phyloP scores from a whole-genome alignment of 805 yeast species.

The Metschnikowia peoriensis region DNA sequence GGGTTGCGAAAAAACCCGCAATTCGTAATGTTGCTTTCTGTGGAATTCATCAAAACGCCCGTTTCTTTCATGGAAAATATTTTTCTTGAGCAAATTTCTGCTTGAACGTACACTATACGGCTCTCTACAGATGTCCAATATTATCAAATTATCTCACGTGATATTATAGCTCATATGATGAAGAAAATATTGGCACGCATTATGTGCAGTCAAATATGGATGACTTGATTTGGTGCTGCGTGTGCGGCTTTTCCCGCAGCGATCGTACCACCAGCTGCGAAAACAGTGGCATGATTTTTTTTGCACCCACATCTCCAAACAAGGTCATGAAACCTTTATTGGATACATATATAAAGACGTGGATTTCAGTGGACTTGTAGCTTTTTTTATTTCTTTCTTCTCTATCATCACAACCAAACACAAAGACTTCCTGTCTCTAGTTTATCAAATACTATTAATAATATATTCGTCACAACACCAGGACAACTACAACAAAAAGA shows the following conservation, averaged over 20 bases:
- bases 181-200: not conserved
- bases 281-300: not conserved
- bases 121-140: too few relatives aligned
- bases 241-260: conserved; percentile 2
- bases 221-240: not conserved
- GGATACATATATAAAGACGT: too few relatives aligned
- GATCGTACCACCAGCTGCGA: conserved; percentile 3
- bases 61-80: too few relatives aligned
- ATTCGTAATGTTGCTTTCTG: not conserved
- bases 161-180: too few relatives aligned
- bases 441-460: not conserved
- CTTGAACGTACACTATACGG: too few relatives aligned
- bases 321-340: not conserved
- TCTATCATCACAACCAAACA: not conserved
- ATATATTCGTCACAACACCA: not conserved
- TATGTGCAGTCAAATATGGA: not conserved
- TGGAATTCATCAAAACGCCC: not conserved
- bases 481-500: too few relatives aligned
- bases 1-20: not conserved
- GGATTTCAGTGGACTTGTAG: not conserved
- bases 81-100: too few relatives aligned
- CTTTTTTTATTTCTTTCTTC: not conserved
- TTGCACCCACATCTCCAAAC: conserved; percentile 1
- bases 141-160: too few relatives aligned
- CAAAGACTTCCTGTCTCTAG: too few relatives aligned